Conservation (phyloP, 176 grass and related monocot species). For the Ampelocalamus luodianensis region DNA sequence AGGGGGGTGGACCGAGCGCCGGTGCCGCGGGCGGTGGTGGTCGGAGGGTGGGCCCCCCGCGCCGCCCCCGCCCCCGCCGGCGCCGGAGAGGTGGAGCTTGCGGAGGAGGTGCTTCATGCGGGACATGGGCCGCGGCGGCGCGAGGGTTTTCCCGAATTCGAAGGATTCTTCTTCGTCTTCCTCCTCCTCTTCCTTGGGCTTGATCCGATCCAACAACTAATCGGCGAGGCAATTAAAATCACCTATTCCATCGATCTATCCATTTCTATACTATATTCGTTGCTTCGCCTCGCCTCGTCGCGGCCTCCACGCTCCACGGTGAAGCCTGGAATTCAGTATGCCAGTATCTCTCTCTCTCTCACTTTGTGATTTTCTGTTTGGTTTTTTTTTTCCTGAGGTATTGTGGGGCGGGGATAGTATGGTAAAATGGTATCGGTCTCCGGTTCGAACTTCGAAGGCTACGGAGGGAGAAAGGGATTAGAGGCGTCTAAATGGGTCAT, state of each 20-base stretch:
- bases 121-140: conserved; percentile 58
- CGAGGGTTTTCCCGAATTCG: neutral
- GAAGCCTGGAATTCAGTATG: conserved; percentile 30
- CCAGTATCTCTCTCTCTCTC: neutral
- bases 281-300: conserved; percentile 33
- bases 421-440: no score
- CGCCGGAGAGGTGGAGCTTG: conserved; percentile 88
- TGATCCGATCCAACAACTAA: conserved; percentile 38
- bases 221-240: neutral
- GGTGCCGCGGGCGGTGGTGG: conserved; percentile 53
- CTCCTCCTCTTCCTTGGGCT: neutral
- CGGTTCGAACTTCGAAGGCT: no score
- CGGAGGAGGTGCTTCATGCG: conserved; percentile 95
- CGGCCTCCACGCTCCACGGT: neutral
- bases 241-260: conserved; percentile 31
- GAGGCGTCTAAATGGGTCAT: no score
- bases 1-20: conserved; percentile 12
- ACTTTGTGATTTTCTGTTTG: neutral
- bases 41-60: conserved; percentile 42
- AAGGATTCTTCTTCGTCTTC: neutral
- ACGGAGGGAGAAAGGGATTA: no score
- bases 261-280: conserved; percentile 25
- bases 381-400: no score
- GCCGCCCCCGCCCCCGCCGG: conserved; percentile 7
- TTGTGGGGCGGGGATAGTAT: no score